A percentile compares a stretch with the other conserved stretches of the same genome.
phyloP scores from a whole-genome alignment of 2,329 filamentous ascomycete genomes.

The Colletotrichum incanum region DNA sequence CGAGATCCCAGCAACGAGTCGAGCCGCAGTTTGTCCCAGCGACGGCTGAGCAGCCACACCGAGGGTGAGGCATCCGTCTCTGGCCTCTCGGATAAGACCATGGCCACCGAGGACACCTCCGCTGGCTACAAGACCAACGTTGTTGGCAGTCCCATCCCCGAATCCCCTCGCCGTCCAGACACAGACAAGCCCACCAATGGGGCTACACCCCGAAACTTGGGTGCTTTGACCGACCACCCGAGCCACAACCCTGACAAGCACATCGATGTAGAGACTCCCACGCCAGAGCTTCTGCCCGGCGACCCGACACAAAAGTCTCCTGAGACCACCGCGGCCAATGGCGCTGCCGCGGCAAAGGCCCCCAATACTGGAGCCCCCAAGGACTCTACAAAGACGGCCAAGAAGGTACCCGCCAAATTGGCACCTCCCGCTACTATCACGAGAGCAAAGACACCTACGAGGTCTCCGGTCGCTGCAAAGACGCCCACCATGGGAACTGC shows the following conservation, averaged over 20 bases:
- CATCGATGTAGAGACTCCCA: conserved; percentile 56
- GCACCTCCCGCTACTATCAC: conserved; percentile 45
- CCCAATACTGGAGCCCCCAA: conserved; percentile 43
- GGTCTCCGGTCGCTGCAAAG: conserved; percentile 56
- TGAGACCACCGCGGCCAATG: conserved; percentile 44
- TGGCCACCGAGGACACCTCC: conserved; percentile 48
- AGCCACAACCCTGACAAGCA: conserved; percentile 59
- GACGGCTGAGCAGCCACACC: conserved; percentile 55
- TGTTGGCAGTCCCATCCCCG: conserved; percentile 59
- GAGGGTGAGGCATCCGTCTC: conserved; percentile 51
- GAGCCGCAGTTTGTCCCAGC: conserved; percentile 51
- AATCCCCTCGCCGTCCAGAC: conserved; percentile 56
- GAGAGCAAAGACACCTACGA: conserved; percentile 52
- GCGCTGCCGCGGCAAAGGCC: conserved; percentile 47
- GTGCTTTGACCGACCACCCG: conserved; percentile 52
- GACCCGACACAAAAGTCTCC: conserved; percentile 46
- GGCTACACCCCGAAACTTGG: conserved; percentile 32
- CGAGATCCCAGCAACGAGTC: conserved; percentile 62
- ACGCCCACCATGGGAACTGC: conserved; percentile 56
- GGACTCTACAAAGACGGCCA: conserved; percentile 45
- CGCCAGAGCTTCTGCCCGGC: conserved; percentile 51
- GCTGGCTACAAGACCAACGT: conserved; percentile 54
- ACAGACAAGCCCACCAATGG: conserved; percentile 48
- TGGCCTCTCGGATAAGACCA: conserved; percentile 38
- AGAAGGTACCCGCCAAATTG: conserved; percentile 52